These are phyloP conservation scores for Neurospora tetraspora DNA, from an alignment of 495 filamentous ascomycete genomes.

Conservation along the genomic window DNA sequence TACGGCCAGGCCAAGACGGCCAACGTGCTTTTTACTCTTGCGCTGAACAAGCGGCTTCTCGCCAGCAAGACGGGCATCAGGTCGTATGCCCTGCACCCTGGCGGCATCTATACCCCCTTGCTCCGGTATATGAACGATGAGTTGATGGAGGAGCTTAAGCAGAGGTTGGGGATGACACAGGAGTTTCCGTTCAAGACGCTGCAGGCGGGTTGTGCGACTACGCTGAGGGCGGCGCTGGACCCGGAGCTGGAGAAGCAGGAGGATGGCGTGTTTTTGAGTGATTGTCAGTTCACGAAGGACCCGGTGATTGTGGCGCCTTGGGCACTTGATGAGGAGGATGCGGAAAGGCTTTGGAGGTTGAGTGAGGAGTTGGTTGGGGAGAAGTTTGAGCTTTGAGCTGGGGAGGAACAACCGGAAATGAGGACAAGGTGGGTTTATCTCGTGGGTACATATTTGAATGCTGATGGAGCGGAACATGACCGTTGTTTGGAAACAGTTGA, in stretches of 20 bases:
- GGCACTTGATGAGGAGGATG: slow-evolving; percentile 36
- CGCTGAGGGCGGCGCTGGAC: slow-evolving; percentile 33
- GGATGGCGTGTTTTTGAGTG: slow-evolving; percentile 32
- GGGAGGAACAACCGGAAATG: not conserved
- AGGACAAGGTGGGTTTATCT: not conserved
- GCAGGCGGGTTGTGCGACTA: slow-evolving; percentile 32
- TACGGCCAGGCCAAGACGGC: slow-evolving; percentile 52
- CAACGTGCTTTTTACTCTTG: slow-evolving; percentile 47
- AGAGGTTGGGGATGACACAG: slow-evolving; percentile 16
- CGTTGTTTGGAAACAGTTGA: not conserved
- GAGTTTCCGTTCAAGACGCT: slow-evolving; percentile 19
- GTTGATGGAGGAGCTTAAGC: slow-evolving; percentile 9
- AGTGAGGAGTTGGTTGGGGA: slow-evolving; percentile 36
- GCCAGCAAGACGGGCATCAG: slow-evolving; percentile 15
- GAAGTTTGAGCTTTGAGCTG: slow-evolving; percentile 18
- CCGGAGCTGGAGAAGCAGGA: slow-evolving; percentile 18
- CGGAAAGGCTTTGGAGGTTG: slow-evolving; percentile 29
- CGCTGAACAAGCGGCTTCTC: slow-evolving; percentile 33
- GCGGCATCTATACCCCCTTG: slow-evolving; percentile 29
- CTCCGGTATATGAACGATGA: slow-evolving; percentile 12
- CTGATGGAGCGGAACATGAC: not conserved
- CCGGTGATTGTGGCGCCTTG: slow-evolving; percentile 25
- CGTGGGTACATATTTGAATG: not conserved
- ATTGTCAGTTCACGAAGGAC: slow-evolving; percentile 22
- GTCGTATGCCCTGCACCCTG: slow-evolving; percentile 36